Evolutionary conservation across 1,139 yeast species (phyloP), one percentile per base, ranked within the genome.

Genomic region (Saccharomyces pastorianus): DNA sequence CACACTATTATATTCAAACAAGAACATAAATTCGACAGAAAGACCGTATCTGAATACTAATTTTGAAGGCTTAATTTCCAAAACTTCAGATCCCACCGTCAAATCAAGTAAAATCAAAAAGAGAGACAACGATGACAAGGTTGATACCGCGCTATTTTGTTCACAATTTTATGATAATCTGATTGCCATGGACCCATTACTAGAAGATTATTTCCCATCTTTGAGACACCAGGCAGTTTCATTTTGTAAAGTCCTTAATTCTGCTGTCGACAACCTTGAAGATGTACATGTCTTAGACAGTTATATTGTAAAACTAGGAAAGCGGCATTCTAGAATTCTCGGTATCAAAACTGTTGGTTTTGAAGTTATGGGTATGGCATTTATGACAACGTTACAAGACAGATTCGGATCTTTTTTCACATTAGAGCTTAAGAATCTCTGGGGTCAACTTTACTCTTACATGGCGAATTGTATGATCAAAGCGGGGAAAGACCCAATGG

Each of bases 341-440:
- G 89, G 88, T 11, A 85, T 87, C 51, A 90, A 85, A 59, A 82
- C 88, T 0, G 77, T 78, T 7, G 85, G 84, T 67, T 88, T 84
- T 64, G 88, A 85, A 67, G 71, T 84, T 49, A 85, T 88, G 85
- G 96, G 96, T 1, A 82, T 82, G 58, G 95, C 95, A 0, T 73
- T 88, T 53, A 75, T 88, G 55, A 80, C 80, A 60, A 88, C 96
- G 0, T 82, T 88, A 63, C 80, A 81, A 62, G 93, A 87, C 68
- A 71, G 95, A 61, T 84, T 77, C 52, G 79, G 80, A 6, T 70
- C 71, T 13, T 70, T 71, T 46, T 76, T 80, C 53, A 74, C 82
- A 38, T 64, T 77, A 13, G 81, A 78, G 57, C 69, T 79, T 41
- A 80, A 75, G 56, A 78, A 83, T 56, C 81, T 86, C 54, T 88